These are phyloP conservation scores for Colletotrichum magnum DNA, from an alignment of 2,329 filamentous ascomycete genomes.

Conservation along the genomic window DNA sequence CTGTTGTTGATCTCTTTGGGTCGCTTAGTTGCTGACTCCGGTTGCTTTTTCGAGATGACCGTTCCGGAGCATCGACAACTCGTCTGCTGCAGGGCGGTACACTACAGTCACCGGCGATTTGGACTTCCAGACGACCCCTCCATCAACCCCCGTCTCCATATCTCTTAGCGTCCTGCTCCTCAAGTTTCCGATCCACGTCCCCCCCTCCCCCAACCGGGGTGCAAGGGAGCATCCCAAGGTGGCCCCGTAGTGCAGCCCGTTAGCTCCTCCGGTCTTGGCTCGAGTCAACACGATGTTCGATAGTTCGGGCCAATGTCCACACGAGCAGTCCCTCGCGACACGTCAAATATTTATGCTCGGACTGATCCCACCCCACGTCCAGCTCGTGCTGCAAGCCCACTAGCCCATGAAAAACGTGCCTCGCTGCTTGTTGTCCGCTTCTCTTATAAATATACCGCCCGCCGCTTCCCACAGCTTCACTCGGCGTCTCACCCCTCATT, in stretches of 20 bases:
- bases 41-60: background rate
- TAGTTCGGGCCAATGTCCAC: slow-evolving; percentile 56
- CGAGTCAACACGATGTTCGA: slow-evolving; percentile 44
- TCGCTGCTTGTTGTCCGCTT: slow-evolving; percentile 38
- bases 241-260: slow-evolving; percentile 21
- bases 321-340: slow-evolving; percentile 49
- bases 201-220: slow-evolving; percentile 31
- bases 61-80: slow-evolving; percentile 1
- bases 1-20: slow-evolving; percentile 11
- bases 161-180: slow-evolving; percentile 33
- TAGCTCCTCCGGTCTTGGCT: slow-evolving; percentile 40
- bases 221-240: slow-evolving; percentile 21
- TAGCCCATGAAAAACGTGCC: slow-evolving; percentile 52
- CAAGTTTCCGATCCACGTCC: slow-evolving; percentile 31
- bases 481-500: slow-evolving; percentile 22
- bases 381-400: slow-evolving; percentile 46
- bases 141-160: slow-evolving; percentile 21
- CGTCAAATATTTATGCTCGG: slow-evolving; percentile 47
- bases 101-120: slow-evolving; percentile 5
- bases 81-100: slow-evolving; percentile 2
- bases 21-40: slow-evolving; percentile 16
- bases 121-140: slow-evolving; percentile 22
- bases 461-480: slow-evolving; percentile 16
- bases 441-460: slow-evolving; percentile 50
- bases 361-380: slow-evolving; percentile 49